Evolutionary conservation across 176 grass and related monocot species (phyloP).

Genomic region (Melocanna baccifera): DNA sequence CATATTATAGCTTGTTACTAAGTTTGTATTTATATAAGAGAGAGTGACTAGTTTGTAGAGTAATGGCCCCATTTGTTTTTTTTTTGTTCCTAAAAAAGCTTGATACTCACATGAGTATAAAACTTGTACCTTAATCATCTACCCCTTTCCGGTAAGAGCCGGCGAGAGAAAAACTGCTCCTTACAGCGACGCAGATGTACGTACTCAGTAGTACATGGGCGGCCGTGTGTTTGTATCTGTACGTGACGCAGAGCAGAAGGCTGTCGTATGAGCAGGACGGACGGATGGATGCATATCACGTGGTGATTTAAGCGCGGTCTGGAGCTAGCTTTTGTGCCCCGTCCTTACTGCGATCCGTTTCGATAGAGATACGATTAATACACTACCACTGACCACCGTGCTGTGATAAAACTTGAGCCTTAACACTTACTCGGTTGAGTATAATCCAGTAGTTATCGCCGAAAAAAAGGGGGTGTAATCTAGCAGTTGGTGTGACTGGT

Average conservation of each 20-base stretch:
- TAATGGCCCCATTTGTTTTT: no score
- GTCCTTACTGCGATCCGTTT: constrained; percentile 17
- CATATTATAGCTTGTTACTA: no score
- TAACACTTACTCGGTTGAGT: background rate
- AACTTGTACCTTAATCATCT: no score
- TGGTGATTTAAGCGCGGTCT: background rate
- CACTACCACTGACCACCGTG: no score
- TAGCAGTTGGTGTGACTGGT: background rate
- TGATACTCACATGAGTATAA: no score
- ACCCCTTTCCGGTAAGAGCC: no score
- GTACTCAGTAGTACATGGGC: background rate
- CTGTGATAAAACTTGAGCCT: no score
- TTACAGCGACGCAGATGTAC: background rate
- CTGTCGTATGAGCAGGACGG: background rate
- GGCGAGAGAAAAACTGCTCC: no score
- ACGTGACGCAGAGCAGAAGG: background rate
- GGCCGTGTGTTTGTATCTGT: background rate
- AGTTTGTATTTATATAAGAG: no score
- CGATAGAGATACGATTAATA: background rate
- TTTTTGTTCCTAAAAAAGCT: no score
- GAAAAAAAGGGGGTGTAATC: no score
- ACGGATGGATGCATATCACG: background rate
- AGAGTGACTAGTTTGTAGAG: no score
- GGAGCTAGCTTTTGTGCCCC: background rate
- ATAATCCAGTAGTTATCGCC: background rate